Evolutionary conservation across 2,329 filamentous ascomycete species (phyloP).

Genomic region (Neofusicoccum cordaticola): DNA sequence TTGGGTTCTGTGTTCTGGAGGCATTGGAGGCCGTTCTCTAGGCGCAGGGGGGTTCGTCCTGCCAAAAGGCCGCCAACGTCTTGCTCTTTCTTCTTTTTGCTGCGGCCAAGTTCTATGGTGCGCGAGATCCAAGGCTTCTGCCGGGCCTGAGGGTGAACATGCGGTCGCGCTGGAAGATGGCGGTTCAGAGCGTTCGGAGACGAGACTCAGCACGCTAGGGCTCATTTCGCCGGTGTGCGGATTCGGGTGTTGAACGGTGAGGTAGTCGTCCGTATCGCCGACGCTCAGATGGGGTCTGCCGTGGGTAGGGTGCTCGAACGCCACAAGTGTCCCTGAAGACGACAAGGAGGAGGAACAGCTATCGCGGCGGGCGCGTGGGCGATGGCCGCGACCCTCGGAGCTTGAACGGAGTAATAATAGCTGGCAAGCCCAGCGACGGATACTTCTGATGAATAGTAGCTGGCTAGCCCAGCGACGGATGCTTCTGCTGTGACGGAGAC

Average conservation of each 20-base stretch:
- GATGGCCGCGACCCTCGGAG: neutral
- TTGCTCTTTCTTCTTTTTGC: neutral
- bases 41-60: neutral
- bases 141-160: neutral
- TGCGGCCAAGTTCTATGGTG: neutral
- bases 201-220: slow-evolving; percentile 1
- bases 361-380: neutral
- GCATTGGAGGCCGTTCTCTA: neutral
- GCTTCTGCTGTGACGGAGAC: neutral
- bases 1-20: neutral
- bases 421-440: neutral
- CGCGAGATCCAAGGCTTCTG: neutral
- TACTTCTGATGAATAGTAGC: neutral
- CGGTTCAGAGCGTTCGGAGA: neutral
- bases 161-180: neutral
- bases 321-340: neutral
- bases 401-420: neutral
- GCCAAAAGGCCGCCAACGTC: neutral
- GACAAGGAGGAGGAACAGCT: slow-evolving; percentile 7
- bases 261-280: slow-evolving; percentile 12
- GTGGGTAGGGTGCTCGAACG: slow-evolving; percentile 10
- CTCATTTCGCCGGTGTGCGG: slow-evolving; percentile 15
- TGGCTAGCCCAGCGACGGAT: too few species aligned
- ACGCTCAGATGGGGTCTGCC: neutral
- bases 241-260: slow-evolving; percentile 15